phyloP scores from a whole-genome alignment of 169 alveolate species.

The Plasmodium chabaudi region DNA sequence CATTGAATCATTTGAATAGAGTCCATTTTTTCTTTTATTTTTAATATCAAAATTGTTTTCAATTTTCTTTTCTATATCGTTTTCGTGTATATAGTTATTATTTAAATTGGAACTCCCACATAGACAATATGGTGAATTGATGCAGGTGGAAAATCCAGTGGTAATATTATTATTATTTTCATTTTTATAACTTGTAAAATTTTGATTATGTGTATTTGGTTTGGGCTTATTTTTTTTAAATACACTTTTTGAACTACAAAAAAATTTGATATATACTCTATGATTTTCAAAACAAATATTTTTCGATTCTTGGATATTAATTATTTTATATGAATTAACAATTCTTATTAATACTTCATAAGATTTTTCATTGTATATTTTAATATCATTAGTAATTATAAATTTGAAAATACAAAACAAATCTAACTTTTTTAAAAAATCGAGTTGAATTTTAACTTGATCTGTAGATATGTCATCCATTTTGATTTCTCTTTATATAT shows the following conservation, averaged over 20 bases:
- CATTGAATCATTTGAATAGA: slow-evolving; percentile 39
- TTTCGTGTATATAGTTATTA: not conserved
- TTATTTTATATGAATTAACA: slow-evolving; percentile 33
- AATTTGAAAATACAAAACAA: slow-evolving; percentile 78
- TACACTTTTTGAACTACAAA: not conserved
- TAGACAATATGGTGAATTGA: not conserved
- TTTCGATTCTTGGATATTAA: slow-evolving; percentile 25
- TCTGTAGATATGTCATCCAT: slow-evolving; percentile 57
- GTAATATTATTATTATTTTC: not conserved
- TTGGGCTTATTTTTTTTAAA: too few relatives aligned
- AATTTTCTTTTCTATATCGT: not conserved
- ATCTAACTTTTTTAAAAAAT: slow-evolving; percentile 78
- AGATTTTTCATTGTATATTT: slow-evolving; percentile 71
- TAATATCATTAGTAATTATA: slow-evolving; percentile 76
- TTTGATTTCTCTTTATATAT: not conserved
- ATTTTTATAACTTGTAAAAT: not conserved
- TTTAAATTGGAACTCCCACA: too few relatives aligned
- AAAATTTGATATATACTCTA: slow-evolving; percentile 18
- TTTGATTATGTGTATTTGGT: too few relatives aligned
- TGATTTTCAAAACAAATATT: slow-evolving; percentile 14
- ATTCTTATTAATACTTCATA: slow-evolving; percentile 30
- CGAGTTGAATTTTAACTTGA: slow-evolving; percentile 76
- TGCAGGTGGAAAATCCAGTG: not conserved
- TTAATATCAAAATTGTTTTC: not conserved
- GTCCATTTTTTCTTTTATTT: not conserved